Conservation (phyloP, 345 rosid species). For the Cochlearia excelsa region DNA sequence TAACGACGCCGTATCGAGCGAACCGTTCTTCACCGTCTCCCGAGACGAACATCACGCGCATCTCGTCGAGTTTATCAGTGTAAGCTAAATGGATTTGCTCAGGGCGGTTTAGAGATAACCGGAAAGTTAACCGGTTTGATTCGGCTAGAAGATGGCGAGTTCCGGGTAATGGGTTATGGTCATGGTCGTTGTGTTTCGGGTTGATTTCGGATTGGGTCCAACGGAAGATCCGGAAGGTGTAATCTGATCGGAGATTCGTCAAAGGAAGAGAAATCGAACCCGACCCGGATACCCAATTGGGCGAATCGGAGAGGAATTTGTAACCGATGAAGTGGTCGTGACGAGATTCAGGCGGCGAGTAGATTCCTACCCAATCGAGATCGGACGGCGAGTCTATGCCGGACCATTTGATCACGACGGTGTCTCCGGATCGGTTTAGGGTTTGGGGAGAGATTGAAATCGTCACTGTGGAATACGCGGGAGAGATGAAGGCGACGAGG, state of each 20-base stretch:
- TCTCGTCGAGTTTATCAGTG: conserved; percentile 60
- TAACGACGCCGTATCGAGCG: conserved; percentile 62
- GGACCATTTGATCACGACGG: conserved; percentile 61
- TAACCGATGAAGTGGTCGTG: conserved; percentile 73
- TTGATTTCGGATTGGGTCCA: conserved; percentile 74
- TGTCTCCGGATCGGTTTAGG: conserved; percentile 60
- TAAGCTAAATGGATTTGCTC: conserved; percentile 79
- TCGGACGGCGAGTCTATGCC: conserved; percentile 66
- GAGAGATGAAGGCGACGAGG: conserved; percentile 26
- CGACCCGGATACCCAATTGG: conserved; percentile 62
- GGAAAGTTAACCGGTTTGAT: conserved; percentile 48
- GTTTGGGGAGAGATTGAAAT: conserved; percentile 48
- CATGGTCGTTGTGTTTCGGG: conserved; percentile 59
- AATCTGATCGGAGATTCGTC: conserved; percentile 67
- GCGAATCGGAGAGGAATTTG: conserved; percentile 59
- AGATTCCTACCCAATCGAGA: conserved; percentile 88
- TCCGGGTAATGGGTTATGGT: conserved; percentile 77
- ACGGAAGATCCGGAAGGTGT: conserved; percentile 88
- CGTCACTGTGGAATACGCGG: conserved; percentile 36
- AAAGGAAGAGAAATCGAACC: conserved; percentile 70
- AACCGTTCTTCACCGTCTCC: conserved; percentile 59
- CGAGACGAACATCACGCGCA: conserved; percentile 80
- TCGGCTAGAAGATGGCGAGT: conserved; percentile 54
- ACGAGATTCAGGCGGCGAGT: conserved; percentile 74
- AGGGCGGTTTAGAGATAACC: conserved; percentile 43